A percentile compares a stretch with the other conserved stretches of the same genome.
Evolutionary conservation across 2,329 filamentous ascomycete species (phyloP).

Genomic region (Penicillium nordicum): DNA sequence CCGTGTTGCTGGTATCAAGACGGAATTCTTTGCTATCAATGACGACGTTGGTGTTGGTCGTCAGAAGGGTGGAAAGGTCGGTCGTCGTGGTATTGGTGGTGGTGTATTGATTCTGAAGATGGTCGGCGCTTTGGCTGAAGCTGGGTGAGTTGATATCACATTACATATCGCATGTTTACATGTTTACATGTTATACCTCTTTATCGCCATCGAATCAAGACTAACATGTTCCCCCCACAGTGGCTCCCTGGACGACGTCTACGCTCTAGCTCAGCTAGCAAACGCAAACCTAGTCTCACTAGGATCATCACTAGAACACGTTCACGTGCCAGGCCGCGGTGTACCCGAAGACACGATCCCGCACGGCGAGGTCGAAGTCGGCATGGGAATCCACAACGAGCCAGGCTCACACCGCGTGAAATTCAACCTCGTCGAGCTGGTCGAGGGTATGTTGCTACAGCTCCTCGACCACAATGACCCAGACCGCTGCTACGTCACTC

Average conservation of each 20-base stretch:
- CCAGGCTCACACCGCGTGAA: constrained; percentile 53
- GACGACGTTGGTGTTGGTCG: constrained; percentile 90
- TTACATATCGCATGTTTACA: constrained; percentile 19
- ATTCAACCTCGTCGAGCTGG: constrained; percentile 48
- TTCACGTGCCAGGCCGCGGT: constrained; percentile 83
- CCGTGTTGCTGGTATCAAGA: constrained; percentile 69
- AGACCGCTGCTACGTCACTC: constrained; percentile 61
- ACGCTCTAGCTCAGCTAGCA: constrained; percentile 65
- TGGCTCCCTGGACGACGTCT: constrained; percentile 65
- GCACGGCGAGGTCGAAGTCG: constrained; percentile 61
- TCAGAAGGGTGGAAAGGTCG: constrained; percentile 81
- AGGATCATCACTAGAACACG: constrained; percentile 79
- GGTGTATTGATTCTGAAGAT: constrained; percentile 92
- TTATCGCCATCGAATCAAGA: neutral
- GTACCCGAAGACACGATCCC: constrained; percentile 51
- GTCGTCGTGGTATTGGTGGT: constrained; percentile 83
- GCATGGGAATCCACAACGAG: constrained; percentile 72
- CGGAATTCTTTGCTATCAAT: constrained; percentile 86
- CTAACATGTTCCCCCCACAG: constrained; percentile 19
- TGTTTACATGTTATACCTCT: neutral
- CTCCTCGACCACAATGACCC: constrained; percentile 60
- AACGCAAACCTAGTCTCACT: constrained; percentile 79
- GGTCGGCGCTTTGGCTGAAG: constrained; percentile 74
- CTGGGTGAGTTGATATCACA: constrained; percentile 47
- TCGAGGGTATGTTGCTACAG: constrained; percentile 63